Conservation (phyloP, 2,329 filamentous ascomycete genomes). For the Tolypocladium tundrense region DNA sequence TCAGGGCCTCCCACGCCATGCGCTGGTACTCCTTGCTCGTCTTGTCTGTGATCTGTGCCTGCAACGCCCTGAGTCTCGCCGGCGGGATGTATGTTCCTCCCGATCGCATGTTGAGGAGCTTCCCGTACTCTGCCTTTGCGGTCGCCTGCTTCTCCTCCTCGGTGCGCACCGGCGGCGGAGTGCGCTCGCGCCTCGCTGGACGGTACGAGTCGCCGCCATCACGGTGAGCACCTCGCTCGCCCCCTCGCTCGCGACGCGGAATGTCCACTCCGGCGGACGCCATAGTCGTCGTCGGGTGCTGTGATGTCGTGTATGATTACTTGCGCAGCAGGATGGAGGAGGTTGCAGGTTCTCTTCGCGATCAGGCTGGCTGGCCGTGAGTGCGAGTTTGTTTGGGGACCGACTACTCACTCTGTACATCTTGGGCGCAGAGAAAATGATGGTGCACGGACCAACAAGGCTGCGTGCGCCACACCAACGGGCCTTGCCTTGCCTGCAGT, state of each 20-base stretch:
- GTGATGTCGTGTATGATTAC: background rate
- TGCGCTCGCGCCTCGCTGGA: conserved; percentile 24
- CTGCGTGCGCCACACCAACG: background rate
- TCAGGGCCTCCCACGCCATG: conserved; percentile 97
- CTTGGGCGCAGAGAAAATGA: conserved; percentile 10
- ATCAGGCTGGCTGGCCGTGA: background rate
- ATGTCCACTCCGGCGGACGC: conserved; percentile 34
- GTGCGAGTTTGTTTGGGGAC: background rate
- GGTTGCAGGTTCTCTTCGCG: background rate
- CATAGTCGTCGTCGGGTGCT: conserved; percentile 23
- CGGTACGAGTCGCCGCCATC: conserved; percentile 42
- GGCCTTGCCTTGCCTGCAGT: background rate
- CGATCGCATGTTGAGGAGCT: conserved; percentile 82
- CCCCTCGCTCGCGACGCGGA: conserved; percentile 26
- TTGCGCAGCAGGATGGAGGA: background rate
- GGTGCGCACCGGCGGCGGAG: conserved; percentile 34
- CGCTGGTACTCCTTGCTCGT: conserved; percentile 94
- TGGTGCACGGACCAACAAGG: conserved; percentile 11
- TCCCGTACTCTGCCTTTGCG: conserved; percentile 88
- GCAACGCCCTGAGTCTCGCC: conserved; percentile 77
- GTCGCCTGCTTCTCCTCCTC: conserved; percentile 81
- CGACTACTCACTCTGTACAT: background rate
- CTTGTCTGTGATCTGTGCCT: conserved; percentile 96
- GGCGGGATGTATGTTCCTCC: conserved; percentile 96
- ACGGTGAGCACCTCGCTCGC: conserved; percentile 13